Evolutionary conservation across 2,329 filamentous ascomycete species (phyloP).

Genomic region (Penicillium occitanis): DNA sequence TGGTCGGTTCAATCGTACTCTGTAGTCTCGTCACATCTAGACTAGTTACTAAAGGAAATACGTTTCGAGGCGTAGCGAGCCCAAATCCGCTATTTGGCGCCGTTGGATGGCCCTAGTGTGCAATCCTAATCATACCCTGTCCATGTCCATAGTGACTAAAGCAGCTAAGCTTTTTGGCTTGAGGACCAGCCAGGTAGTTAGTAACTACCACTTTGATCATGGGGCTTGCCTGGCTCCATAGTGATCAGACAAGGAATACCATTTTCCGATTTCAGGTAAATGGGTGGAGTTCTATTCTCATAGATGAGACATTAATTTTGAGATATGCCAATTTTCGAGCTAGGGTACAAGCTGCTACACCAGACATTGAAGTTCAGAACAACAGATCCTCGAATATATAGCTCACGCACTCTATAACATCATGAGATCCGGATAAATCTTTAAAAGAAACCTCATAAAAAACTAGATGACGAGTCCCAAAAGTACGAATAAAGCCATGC

Average conservation of each 20-base stretch:
- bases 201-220: not conserved
- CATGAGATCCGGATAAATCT: not conserved
- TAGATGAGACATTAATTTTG: not conserved
- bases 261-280: not conserved
- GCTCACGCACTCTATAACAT: not conserved
- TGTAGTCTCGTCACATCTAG: not conserved
- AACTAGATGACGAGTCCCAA: not conserved
- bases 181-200: not conserved
- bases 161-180: not conserved
- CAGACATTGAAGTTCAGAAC: not conserved
- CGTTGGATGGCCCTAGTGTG: not conserved
- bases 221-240: not conserved
- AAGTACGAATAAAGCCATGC: not conserved
- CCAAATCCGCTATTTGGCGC: not conserved
- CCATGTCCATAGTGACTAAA: not conserved
- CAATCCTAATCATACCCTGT: not conserved
- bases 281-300: not conserved
- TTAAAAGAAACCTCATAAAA: not conserved
- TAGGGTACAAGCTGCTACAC: not conserved
- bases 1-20: no score
- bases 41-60: not conserved
- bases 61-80: not conserved
- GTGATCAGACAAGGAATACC: not conserved
- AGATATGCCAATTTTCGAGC: not conserved
- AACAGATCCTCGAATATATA: not conserved